phyloP scores from a whole-genome alignment of 2,329 filamentous ascomycete genomes.

The Fusarium armeniacum region DNA sequence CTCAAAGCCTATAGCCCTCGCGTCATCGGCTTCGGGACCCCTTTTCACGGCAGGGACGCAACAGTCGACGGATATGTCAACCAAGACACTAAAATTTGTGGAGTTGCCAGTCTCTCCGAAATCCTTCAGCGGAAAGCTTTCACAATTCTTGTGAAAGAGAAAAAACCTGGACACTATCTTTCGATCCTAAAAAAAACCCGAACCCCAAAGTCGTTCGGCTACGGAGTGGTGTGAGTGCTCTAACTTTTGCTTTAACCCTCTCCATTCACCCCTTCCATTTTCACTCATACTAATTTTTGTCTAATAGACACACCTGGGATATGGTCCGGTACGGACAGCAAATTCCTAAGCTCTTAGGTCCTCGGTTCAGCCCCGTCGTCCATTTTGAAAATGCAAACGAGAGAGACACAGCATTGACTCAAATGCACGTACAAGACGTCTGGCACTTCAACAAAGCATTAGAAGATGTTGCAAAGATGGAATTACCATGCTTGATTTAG shows the following conservation, averaged over 20 bases:
- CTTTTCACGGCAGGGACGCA: neutral
- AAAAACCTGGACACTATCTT: fast-evolving
- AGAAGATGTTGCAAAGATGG: fast-evolving
- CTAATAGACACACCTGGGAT: neutral
- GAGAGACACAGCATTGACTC: slow-evolving; percentile 2
- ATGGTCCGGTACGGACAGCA: fast-evolving
- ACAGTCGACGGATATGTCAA: neutral
- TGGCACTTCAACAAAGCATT: slow-evolving; percentile 1
- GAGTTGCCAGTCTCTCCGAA: neutral
- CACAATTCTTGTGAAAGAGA: neutral
- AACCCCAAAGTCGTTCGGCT: neutral
- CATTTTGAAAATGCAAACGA: slow-evolving; percentile 5
- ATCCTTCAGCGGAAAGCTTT: neutral
- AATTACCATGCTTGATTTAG: slow-evolving; percentile 3
- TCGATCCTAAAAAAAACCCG: fast-evolving
- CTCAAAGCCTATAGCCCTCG: no score
- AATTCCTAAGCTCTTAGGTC: neutral
- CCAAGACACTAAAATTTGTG: fast-evolving
- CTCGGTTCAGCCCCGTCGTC: fast-evolving
- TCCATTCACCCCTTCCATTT: neutral
- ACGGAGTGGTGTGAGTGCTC: neutral
- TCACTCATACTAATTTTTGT: neutral
- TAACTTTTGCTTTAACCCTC: fast-evolving
- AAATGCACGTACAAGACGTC: slow-evolving; percentile 19
- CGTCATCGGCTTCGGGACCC: neutral